phyloP scores from a whole-genome alignment of 441 rosid species.

The Gossypium lobatum region DNA sequence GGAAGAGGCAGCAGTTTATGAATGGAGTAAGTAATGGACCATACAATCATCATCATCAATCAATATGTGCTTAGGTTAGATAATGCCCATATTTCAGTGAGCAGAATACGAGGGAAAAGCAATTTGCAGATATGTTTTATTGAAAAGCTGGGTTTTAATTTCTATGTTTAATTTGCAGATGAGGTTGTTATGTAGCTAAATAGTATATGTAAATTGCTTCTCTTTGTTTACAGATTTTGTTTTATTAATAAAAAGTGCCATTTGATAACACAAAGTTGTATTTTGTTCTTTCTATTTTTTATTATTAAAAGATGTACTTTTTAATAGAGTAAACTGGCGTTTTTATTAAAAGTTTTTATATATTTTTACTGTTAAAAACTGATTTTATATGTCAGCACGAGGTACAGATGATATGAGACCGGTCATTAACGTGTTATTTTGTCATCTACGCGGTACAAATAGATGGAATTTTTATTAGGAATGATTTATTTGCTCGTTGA shows the following conservation, averaged over 20 bases:
- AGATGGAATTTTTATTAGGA: no score
- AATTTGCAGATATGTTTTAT: background rate
- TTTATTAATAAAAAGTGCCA: background rate
- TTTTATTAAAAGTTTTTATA: no score
- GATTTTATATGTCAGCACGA: no score
- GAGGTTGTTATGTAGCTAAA: background rate
- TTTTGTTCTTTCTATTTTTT: no score
- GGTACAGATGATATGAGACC: no score
- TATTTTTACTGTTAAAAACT: no score
- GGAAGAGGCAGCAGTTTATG: constrained; percentile 48
- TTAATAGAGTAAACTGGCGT: no score
- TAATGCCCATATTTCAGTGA: constrained; percentile 16
- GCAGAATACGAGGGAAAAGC: background rate
- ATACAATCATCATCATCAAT: constrained; percentile 49
- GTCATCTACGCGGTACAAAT: no score
- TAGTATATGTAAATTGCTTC: constrained; percentile 5
- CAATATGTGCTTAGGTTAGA: constrained; percentile 53
- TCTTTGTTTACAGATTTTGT: constrained; percentile 2
- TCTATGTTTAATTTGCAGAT: background rate
- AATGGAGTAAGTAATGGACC: constrained; percentile 34
- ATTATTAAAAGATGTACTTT: no score
- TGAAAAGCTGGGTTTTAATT: background rate
- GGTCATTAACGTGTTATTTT: no score
- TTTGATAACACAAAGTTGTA: background rate
- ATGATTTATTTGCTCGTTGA: no score